A percentile compares a stretch with the other conserved stretches of the same genome.
phyloP scores from a whole-genome alignment of 2,329 filamentous ascomycete genomes.

The Verticillium nubilum region DNA sequence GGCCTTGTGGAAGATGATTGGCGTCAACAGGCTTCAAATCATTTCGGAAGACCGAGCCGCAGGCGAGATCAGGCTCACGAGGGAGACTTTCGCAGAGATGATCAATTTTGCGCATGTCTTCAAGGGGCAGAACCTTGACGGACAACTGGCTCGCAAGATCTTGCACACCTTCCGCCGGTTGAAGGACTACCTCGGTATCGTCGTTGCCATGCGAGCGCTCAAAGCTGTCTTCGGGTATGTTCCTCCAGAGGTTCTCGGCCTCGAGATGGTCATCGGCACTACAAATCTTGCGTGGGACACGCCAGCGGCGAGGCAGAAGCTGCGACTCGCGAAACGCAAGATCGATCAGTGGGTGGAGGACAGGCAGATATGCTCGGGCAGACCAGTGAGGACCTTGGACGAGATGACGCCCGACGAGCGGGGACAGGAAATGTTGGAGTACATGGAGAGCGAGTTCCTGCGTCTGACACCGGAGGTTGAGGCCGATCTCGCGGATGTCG shows the following conservation, averaged over 20 bases:
- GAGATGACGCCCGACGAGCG: slow-evolving; percentile 29
- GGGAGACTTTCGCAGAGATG: slow-evolving; percentile 41
- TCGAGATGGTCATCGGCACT: slow-evolving; percentile 41
- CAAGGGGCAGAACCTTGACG: slow-evolving; percentile 34
- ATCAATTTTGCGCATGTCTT: slow-evolving; percentile 43
- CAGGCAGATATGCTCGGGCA: slow-evolving; percentile 17
- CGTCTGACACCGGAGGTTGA: slow-evolving; percentile 18
- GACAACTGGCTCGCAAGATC: slow-evolving; percentile 42
- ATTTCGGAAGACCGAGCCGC: slow-evolving; percentile 21
- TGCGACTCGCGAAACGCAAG: slow-evolving; percentile 34
- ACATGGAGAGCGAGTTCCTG: slow-evolving; percentile 33
- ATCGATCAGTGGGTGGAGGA: slow-evolving; percentile 26
- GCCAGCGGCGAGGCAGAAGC: slow-evolving; percentile 29
- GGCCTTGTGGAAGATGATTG: slow-evolving; percentile 58
- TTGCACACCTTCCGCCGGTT: slow-evolving; percentile 45
- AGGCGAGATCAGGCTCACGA: slow-evolving; percentile 26
- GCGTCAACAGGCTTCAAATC: slow-evolving; percentile 41
- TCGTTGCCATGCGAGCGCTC: slow-evolving; percentile 39
- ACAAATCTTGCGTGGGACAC: slow-evolving; percentile 38
- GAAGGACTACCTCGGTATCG: slow-evolving; percentile 35
- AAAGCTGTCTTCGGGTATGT: slow-evolving; percentile 36
- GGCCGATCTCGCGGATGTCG: slow-evolving; percentile 23
- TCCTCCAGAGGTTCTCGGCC: slow-evolving; percentile 37
- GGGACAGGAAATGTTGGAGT: slow-evolving; percentile 34
- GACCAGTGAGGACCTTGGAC: slow-evolving; percentile 21